Percentiles rank a stretch among this genome's conserved stretches.
Evolutionary conservation across 2,329 filamentous ascomycete genomes (phyloP).

Genomic region (Colletotrichum endophyticum): DNA sequence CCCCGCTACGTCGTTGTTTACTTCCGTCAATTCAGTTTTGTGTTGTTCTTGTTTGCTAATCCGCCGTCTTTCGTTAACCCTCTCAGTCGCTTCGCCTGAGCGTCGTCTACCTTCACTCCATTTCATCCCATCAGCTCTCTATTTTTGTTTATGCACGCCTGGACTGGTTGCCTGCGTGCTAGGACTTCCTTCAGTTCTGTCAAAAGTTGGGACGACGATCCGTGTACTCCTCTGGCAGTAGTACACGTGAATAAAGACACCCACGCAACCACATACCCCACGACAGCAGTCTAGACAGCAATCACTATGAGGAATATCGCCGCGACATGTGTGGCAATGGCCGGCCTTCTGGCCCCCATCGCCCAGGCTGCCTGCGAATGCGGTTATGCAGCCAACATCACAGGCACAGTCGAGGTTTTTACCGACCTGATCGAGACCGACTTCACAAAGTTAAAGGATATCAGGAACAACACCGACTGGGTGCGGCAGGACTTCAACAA

Average conservation of each 20-base stretch:
- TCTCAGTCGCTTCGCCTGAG: not conserved
- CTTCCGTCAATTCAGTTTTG: not conserved
- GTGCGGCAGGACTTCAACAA: constrained; percentile 70
- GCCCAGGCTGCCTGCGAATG: constrained; percentile 64
- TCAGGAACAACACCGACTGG: constrained; percentile 65
- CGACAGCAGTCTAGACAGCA: not conserved
- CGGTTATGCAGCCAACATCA: constrained; percentile 66
- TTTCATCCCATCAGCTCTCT: not conserved
- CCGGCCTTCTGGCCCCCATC: constrained; percentile 10
- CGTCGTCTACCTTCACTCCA: not conserved
- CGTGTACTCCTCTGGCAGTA: not conserved
- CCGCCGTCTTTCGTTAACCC: not conserved
- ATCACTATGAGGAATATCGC: not conserved
- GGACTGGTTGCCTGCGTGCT: not conserved
- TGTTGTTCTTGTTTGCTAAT: not conserved
- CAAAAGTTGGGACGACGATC: not conserved
- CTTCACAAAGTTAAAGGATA: constrained; percentile 62
- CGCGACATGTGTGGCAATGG: not conserved
- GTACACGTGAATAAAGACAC: not conserved
- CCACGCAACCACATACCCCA: not conserved
- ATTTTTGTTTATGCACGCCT: not conserved
- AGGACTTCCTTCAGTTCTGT: not conserved
- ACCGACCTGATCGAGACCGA: constrained; percentile 76
- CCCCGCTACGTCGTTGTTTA: not conserved
- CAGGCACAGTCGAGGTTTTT: constrained; percentile 55